A percentile compares a stretch with the other conserved stretches of the same genome.
Conservation (phyloP, 2,329 filamentous ascomycete species). For the Curvularia sp. region DNA sequence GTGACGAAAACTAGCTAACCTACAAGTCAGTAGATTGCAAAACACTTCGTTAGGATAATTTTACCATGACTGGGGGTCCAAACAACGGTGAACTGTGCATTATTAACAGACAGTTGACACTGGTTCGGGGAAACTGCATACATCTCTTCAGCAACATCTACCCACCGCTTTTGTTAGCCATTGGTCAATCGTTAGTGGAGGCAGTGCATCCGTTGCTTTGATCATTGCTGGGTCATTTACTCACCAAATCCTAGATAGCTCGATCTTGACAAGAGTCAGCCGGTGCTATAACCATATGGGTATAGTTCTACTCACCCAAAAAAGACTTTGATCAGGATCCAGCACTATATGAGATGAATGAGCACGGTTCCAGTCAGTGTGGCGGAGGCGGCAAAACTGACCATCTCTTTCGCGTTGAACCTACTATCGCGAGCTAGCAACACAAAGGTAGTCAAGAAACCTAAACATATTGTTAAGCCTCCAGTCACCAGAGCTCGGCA, state of each 20-base stretch:
- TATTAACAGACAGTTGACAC: conserved; percentile 20
- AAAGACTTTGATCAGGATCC: conserved; percentile 81
- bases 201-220: conserved; percentile 12
- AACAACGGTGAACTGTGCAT: conserved; percentile 57
- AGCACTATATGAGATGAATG: conserved; percentile 55
- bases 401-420: conserved; percentile 71
- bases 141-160: conserved; percentile 58
- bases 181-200: conserved; percentile 30
- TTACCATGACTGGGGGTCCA: conserved; percentile 61
- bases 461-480: conserved; percentile 44
- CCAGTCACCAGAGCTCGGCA: not conserved
- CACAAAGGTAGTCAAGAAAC: conserved; percentile 87
- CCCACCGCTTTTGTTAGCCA: conserved; percentile 33
- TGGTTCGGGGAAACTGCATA: conserved; percentile 19
- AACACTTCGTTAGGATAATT: conserved; percentile 18
- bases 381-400: conserved; percentile 13
- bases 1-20: conserved; percentile 73
- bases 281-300: not conserved
- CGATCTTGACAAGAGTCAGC: conserved; percentile 51
- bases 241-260: conserved; percentile 75
- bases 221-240: conserved; percentile 38
- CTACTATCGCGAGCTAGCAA: conserved; percentile 72
- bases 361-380: conserved; percentile 9
- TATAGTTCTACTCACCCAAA: conserved; percentile 63
- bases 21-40: conserved; percentile 36